A percentile compares a stretch with the other conserved stretches of the same genome.
phyloP scores from a whole-genome alignment of 2,329 filamentous ascomycete genomes.

The Geoglossum cookeanum region DNA sequence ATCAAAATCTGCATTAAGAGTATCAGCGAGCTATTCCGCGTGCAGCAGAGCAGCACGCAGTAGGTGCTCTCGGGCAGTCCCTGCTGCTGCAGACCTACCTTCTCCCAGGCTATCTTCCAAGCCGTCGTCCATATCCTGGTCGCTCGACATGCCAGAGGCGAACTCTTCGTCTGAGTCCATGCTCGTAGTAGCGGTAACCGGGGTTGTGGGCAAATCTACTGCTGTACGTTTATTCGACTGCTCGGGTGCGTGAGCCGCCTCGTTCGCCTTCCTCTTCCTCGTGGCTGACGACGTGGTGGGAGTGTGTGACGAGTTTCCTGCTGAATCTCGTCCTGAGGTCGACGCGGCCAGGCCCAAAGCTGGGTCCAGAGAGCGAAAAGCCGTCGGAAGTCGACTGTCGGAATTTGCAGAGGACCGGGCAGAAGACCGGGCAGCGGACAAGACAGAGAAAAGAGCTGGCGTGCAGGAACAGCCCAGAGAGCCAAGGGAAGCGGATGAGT shows the following conservation, averaged over 20 bases:
- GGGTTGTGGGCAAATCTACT: constrained; percentile 22
- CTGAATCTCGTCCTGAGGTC: neutral
- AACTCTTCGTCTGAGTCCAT: constrained; percentile 97
- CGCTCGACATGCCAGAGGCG: constrained; percentile 66
- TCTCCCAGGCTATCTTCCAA: constrained; percentile 16
- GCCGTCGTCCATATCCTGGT: constrained; percentile 40
- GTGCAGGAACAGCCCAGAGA: neutral
- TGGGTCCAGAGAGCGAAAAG: neutral
- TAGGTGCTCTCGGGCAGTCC: no score
- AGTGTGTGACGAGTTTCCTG: neutral
- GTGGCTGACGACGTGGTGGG: neutral
- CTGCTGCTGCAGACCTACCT: constrained; percentile 9
- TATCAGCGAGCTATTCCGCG: neutral
- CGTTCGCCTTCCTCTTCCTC: neutral
- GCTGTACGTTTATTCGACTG: neutral
- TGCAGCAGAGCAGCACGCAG: neutral
- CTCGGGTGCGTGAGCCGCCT: neutral
- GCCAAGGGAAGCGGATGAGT: neutral
- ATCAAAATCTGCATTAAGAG: constrained; percentile 30
- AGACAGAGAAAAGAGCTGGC: neutral
- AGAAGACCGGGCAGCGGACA: neutral
- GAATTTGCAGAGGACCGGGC: neutral
- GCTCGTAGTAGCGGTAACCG: constrained; percentile 34
- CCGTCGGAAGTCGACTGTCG: neutral
- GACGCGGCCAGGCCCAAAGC: constrained; percentile 1